Evolutionary conservation across 208 protist genomes (phyloP).

Genomic region (Acanthamoeba lenticulata): DNA sequence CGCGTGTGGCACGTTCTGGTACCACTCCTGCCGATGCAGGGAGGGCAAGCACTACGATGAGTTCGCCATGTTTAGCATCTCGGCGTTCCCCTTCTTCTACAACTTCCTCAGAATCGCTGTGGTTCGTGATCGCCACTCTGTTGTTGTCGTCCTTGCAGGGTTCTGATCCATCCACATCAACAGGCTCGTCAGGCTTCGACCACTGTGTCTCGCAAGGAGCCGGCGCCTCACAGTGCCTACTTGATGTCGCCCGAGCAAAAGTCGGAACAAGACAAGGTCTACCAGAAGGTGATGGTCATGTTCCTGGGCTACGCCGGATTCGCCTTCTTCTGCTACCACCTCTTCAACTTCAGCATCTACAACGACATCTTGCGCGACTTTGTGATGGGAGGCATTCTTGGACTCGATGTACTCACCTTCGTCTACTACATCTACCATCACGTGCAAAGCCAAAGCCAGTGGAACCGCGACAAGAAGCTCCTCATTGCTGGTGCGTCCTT

Average conservation of each 20-base stretch:
- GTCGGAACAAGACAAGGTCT: not conserved
- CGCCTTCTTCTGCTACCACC: conserved; percentile 47
- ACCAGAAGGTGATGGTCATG: conserved; percentile 9
- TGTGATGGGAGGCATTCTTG: not conserved
- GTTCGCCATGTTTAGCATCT: conserved; percentile 51
- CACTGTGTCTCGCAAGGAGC: not conserved
- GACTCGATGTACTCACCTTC: not conserved
- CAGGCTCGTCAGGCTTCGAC: conserved; percentile 12
- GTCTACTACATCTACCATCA: conserved; percentile 42
- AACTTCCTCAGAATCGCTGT: conserved; percentile 35
- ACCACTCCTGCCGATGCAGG: conserved; percentile 27
- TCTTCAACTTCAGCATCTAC: conserved; percentile 53
- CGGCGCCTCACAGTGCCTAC: not conserved
- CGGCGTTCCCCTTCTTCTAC: conserved; percentile 50
- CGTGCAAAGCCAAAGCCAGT: conserved; percentile 1
- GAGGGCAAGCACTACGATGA: conserved; percentile 47
- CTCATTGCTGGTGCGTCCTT: not conserved
- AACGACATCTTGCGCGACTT: conserved; percentile 51
- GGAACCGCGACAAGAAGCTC: conserved; percentile 18
- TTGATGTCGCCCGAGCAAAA: not conserved
- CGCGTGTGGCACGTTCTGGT: conserved; percentile 49
- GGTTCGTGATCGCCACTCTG: not conserved
- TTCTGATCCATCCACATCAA: not conserved
- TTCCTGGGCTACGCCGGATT: not conserved
- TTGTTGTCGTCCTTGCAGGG: not conserved